Base-by-base conservation (phyloP, 768 basidiomycete species). In the Panus rudis region DNA sequence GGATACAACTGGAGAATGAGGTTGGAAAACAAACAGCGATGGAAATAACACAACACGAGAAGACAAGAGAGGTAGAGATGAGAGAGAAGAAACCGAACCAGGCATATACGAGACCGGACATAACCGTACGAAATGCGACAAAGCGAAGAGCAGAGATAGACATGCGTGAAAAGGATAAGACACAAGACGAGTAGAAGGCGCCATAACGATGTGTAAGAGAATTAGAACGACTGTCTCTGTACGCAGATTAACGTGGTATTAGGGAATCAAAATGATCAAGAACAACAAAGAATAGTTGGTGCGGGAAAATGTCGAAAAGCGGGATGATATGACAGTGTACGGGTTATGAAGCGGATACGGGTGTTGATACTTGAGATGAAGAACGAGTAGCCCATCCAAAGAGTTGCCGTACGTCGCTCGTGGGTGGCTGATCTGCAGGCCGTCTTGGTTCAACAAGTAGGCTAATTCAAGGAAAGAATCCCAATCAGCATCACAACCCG, bases 401-500 rank as follows among this genome's bases (percentile, higher is more conserved):
- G 27, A 88, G 67, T 57, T 86, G 82, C 39, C 84, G 81, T 71
- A 87, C 74, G 54, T 89, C 86, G 48, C 76, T 69, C 8, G 65
- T 57, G 11, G 65, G 79, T 20, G 78, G 73, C 27, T 69, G 67
- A 59, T 91, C 88, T 28, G 83, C 82, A 7, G 84, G 72, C 47
- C 89, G 86, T 57, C 76, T 84, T 37, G 88, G 89, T 60, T 91
- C 88, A 46, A 92, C 82, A 47, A 89, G 72, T 42, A 90, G 70
- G 68, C 87, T 89, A 33, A 46, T 21, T 4, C 7, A 43, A 40
- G 13, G 19, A 40, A 12, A 21, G 19, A 12, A 25, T 4, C 11
- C 27, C 14, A 35, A 23, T 21, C 4, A 24, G 17, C 10, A 35
- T 17, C 10, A 17, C 6, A 35, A 12, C 24, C 8, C 14, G 32